Conservation (phyloP, 2,329 filamentous ascomycete genomes). For the Purpureocillium lavendulum region DNA sequence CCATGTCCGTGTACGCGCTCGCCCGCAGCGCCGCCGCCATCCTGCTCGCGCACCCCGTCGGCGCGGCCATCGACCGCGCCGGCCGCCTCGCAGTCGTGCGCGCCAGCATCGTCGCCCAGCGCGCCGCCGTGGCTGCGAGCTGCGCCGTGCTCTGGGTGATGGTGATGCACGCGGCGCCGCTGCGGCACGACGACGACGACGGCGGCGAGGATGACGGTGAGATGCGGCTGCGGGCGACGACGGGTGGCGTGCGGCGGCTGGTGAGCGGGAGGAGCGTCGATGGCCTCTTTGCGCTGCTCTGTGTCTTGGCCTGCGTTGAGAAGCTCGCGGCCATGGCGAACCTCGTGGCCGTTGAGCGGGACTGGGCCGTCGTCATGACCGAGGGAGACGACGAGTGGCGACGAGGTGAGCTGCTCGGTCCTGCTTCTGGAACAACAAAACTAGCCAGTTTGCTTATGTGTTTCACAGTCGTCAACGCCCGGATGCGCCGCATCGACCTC, state of each 20-base stretch:
- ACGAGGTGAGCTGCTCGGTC: slow-evolving; percentile 3
- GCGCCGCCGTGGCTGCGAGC: slow-evolving; percentile 35
- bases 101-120: slow-evolving; percentile 36
- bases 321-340: slow-evolving; percentile 60
- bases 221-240: no score
- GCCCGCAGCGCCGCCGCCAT: slow-evolving; percentile 49
- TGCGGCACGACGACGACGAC: no score
- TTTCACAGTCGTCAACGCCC: slow-evolving; percentile 35
- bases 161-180: no score
- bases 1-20: slow-evolving; percentile 62
- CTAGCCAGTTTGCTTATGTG: neutral
- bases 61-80: slow-evolving; percentile 47
- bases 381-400: slow-evolving; percentile 5
- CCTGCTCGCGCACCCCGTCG: slow-evolving; percentile 49
- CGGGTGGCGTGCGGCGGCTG: neutral
- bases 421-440: no score
- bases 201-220: no score
- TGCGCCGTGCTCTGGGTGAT: slow-evolving; percentile 34
- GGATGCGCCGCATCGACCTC: slow-evolving; percentile 56
- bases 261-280: slow-evolving; percentile 2
- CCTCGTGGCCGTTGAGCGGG: slow-evolving; percentile 59
- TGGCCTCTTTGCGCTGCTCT: slow-evolving; percentile 25
- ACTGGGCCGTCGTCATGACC: slow-evolving; percentile 47
- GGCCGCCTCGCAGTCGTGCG: slow-evolving; percentile 42
- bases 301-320: slow-evolving; percentile 56